Base-by-base conservation (phyloP, 2,329 filamentous ascomycete species). In the Lasiodiplodia hormozganensis region DNA sequence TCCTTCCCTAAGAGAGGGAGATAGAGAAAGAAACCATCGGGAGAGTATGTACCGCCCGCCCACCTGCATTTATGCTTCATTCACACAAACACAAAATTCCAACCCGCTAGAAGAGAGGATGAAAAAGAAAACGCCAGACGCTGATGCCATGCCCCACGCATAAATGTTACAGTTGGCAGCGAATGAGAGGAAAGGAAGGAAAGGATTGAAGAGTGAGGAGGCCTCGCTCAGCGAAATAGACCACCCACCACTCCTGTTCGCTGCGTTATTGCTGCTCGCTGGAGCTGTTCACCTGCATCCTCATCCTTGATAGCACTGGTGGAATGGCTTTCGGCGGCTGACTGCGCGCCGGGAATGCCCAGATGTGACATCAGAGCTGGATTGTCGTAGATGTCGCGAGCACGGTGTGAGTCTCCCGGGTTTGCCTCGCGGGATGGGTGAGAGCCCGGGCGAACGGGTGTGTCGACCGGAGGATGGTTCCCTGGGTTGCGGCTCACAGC, bases 201-300 rank as follows among this genome's bases (percentile, higher is more conserved):
- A 38, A 34, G 14, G 25, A n/a, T 34, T 8, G 6, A 16, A 25
- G 14, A 14, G 38, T 16, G 36, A 56, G 47, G n/a, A n/a, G 36
- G 52, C 11, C 14, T 12, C 31, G 25, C 14, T 67, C 40, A 67
- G 40, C 65, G 38, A 23, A 68, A 68, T 10, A 68, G 56, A 2
- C 65, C 54, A 2, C 65, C 65, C 21, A 68, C 65, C 4, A 53
- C 18, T 14, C 65, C 65, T n/a, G 65, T 53, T 25, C 54, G 40
- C 40, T 58, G 65, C 31, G 65, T 14, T 34, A 68, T 54, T 18
- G 65, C 54, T 21, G 65, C 65, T n/a, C 65, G 65, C 23, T 67
- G 65, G 10, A 67, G 54, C 31, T 67, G 65, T 40, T 67, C 65
- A 12, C 53, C 65, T 18, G 65, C 53, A 25, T 68, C 65, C 23